phyloP scores from a whole-genome alignment of 2,329 filamentous ascomycete genomes.

The Helicocarpus griseus region DNA sequence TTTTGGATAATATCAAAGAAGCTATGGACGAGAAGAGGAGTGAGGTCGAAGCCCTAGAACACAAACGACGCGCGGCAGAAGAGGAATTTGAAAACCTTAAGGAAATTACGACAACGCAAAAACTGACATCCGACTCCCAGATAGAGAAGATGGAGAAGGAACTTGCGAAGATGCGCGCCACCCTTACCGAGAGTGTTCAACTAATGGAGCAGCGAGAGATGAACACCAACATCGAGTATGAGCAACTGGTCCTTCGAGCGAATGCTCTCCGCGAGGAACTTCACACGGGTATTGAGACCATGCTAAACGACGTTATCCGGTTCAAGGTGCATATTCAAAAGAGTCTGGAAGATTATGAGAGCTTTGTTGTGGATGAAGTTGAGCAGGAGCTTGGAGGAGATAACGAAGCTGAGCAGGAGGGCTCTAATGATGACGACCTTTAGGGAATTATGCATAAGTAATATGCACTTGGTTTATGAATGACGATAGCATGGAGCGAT shows the following conservation, averaged over 20 bases:
- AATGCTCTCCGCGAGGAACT: constrained; percentile 85
- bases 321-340: constrained; percentile 98
- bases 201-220: constrained; percentile 91
- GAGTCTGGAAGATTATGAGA: constrained; percentile 85
- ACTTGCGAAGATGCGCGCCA: constrained; percentile 80
- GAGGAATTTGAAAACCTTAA: constrained; percentile 92
- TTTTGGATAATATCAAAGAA: constrained; percentile 90
- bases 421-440: neutral
- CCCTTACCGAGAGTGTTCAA: constrained; percentile 76
- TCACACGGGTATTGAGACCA: constrained; percentile 92
- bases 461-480: constrained; percentile 6
- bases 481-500: constrained; percentile 11
- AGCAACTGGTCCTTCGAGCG: constrained; percentile 78
- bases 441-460: constrained; percentile 1
- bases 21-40: constrained; percentile 91
- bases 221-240: constrained; percentile 92
- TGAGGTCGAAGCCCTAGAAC: constrained; percentile 85
- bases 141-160: constrained; percentile 99
- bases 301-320: constrained; percentile 94
- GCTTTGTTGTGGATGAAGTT: constrained; percentile 87
- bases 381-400: constrained; percentile 63
- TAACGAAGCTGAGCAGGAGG: neutral
- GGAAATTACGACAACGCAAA: constrained; percentile 77
- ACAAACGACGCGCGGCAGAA: constrained; percentile 76
- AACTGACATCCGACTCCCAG: constrained; percentile 79